Evolutionary conservation across 164 flowering plant species (phyloP).

Genomic region (grape (Vitis vinifera)): ASM3070453v1 NC_081815.1:2399501-2400000

Average conservation of each 20-base stretch:
- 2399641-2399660: constrained; percentile 97
- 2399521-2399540: no score
- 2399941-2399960: no score
- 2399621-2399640: constrained; percentile 26
- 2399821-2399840: no score
- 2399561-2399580: neutral
- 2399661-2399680: constrained; percentile 76
- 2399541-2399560: neutral
- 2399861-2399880: no score
- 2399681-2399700: constrained; percentile 85
- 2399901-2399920: no score
- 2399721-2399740: constrained; percentile 51
- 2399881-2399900: no score
- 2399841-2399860: no score
- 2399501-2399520: neutral
- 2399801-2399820: no score
- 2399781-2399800: no score
- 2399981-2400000: no score
- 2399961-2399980: no score
- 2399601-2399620: neutral
- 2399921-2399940: no score
- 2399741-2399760: neutral
- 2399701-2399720: constrained; percentile 96
- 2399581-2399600: neutral
- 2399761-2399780: neutral